Evolutionary conservation across 129 eudicot genomes (phyloP).

Genomic region (Gnaphalium uliginosum): DNA sequence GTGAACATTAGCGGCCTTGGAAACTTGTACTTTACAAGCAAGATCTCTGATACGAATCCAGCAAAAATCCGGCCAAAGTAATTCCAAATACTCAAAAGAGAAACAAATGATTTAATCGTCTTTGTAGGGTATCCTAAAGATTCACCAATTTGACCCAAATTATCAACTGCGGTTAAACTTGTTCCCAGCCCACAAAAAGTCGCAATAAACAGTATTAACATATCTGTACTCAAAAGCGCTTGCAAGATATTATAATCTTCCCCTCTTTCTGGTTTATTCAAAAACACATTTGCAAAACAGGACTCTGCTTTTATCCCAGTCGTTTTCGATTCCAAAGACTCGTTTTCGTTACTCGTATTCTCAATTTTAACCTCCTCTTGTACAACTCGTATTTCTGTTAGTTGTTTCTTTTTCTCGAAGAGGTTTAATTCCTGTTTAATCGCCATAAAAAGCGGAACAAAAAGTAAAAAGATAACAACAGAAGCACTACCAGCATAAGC

Average conservation of each 20-base stretch:
- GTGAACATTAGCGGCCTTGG: constrained; percentile 77
- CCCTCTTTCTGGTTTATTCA: constrained; percentile 72
- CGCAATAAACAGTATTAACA: constrained; percentile 56
- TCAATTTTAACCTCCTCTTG: constrained; percentile 22
- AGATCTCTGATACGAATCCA: constrained; percentile 65
- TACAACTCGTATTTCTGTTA: constrained; percentile 15
- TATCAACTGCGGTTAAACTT: constrained; percentile 75
- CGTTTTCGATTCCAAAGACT: too few species aligned
- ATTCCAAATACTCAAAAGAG: constrained; percentile 85
- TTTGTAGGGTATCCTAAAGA: constrained; percentile 75
- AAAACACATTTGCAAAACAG: constrained; percentile 23
- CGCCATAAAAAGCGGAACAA: constrained; percentile 57
- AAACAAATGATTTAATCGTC: constrained; percentile 68
- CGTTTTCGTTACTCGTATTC: neutral
- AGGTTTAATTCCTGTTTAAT: constrained; percentile 53
- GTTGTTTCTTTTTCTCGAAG: constrained; percentile 35
- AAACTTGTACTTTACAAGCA: constrained; percentile 62
- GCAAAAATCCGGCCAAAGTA: constrained; percentile 64
- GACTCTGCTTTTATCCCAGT: neutral
- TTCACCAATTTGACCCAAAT: constrained; percentile 80
- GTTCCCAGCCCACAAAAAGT: constrained; percentile 84
- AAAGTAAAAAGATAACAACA: constrained; percentile 49
- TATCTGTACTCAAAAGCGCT: constrained; percentile 68
- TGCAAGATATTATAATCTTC: constrained; percentile 76
- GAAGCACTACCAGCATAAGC: constrained; percentile 64